These are phyloP conservation scores for Cruciata laevipes DNA, from an alignment of 257 asterid species.

Conservation along the genomic window DNA sequence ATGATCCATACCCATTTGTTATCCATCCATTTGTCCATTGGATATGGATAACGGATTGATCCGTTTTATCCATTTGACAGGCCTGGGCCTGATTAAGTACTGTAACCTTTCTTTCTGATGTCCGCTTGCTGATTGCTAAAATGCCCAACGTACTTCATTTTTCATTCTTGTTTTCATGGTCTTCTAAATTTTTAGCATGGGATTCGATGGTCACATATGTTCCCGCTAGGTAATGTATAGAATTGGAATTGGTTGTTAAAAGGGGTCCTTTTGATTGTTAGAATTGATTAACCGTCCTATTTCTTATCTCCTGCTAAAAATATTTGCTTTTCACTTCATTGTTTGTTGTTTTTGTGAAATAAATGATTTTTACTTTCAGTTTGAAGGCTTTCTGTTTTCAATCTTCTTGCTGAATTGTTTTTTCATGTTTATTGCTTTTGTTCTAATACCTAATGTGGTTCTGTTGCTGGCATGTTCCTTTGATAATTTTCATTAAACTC, in stretches of 20 bases:
- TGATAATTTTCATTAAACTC: not conserved
- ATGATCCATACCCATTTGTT: too few species aligned
- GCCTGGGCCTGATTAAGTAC: not conserved
- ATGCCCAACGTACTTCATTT: not conserved
- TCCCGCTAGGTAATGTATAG: not conserved
- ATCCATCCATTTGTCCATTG: too few species aligned
- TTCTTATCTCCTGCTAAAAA: not conserved
- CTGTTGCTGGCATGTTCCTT: not conserved
- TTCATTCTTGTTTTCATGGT: not conserved
- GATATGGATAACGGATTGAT: too few species aligned
- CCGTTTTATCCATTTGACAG: too few species aligned
- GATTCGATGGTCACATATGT: not conserved
- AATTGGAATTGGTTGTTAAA: not conserved
- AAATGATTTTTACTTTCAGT: not conserved
- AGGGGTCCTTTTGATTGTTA: not conserved
- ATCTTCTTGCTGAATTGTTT: not conserved
- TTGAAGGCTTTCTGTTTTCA: not conserved
- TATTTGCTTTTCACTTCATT: not conserved
- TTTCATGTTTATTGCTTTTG: not conserved
- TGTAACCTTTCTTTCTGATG: not conserved
- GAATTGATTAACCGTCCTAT: not conserved
- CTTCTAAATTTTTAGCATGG: not conserved
- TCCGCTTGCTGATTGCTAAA: not conserved
- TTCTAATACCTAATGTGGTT: not conserved
- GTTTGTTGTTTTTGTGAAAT: not conserved